Evolutionary conservation across 768 basidiomycete species (phyloP).

Genomic region (Tremella mesenterica): DNA sequence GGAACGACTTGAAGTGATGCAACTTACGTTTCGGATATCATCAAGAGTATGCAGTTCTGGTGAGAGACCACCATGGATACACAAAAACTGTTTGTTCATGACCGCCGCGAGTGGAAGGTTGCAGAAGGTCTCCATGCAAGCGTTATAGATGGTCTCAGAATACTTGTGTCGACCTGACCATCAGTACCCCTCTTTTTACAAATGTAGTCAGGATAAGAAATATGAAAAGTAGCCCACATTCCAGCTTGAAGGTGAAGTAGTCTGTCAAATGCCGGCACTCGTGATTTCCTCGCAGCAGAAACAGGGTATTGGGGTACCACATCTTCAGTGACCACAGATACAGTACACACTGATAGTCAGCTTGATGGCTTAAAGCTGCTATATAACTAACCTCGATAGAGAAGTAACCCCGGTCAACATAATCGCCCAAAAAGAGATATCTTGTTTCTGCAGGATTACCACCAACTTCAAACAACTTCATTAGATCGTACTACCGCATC

Average conservation of each 20-base stretch:
- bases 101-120: conserved; percentile 86
- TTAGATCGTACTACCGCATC: conserved; percentile 67
- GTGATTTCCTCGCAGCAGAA: conserved; percentile 94
- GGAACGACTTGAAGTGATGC: not conserved
- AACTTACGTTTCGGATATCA: conserved; percentile 73
- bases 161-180: conserved; percentile 92
- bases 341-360: conserved; percentile 66
- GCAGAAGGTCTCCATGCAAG: conserved; percentile 97
- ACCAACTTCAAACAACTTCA: conserved; percentile 91
- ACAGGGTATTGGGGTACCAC: conserved; percentile 96
- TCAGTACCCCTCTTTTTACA: no score
- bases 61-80: conserved; percentile 93
- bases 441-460: conserved; percentile 89
- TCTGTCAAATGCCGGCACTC: conserved; percentile 98
- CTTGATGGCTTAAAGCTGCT: not conserved
- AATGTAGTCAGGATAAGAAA: no score
- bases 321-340: conserved; percentile 99
- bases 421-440: conserved; percentile 86
- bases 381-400: conserved; percentile 64
- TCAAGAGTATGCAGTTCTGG: conserved; percentile 93
- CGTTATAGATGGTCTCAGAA: conserved; percentile 90
- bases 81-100: conserved; percentile 99
- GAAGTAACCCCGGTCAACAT: conserved; percentile 88
- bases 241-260: conserved; percentile 98
- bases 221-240: conserved; percentile 56